phyloP scores from a whole-genome alignment of 169 alveolate species.

The Cryptosporidium meleagridis region DNA sequence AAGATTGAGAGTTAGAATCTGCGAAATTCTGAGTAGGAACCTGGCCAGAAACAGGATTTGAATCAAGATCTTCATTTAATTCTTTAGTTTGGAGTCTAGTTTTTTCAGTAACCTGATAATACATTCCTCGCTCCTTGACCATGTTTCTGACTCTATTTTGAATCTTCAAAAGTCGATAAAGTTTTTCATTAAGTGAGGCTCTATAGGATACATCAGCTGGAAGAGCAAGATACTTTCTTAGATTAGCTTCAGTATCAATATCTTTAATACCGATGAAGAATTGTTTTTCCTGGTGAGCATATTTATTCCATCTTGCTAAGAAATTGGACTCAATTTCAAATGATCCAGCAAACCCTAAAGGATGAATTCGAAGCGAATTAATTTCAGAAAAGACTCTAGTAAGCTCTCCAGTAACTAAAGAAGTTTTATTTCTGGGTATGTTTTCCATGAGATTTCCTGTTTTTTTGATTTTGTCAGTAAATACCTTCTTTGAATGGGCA shows the following conservation, averaged over 20 bases:
- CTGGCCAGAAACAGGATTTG: not conserved
- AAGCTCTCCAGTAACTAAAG: not conserved
- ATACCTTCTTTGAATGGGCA: constrained; percentile 26
- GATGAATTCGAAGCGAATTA: constrained; percentile 41
- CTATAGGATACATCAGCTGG: constrained; percentile 57
- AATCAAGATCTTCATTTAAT: not conserved
- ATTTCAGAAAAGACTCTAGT: constrained; percentile 16
- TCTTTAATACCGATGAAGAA: not conserved
- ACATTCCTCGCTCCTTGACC: constrained; percentile 13
- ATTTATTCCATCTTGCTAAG: constrained; percentile 12
- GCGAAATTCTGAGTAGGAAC: not conserved
- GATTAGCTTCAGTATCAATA: not conserved
- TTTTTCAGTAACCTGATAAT: not conserved
- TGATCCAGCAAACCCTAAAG: constrained; percentile 22
- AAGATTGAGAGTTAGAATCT: not conserved
- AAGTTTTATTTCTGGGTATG: not conserved
- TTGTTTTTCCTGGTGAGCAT: not conserved
- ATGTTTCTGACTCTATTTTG: constrained; percentile 22
- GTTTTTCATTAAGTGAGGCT: constrained; percentile 7
- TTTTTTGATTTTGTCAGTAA: constrained; percentile 2
- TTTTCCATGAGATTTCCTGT: constrained; percentile 4
- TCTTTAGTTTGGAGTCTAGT: not conserved
- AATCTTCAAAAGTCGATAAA: not conserved
- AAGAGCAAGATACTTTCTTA: constrained; percentile 30
- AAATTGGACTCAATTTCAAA: not conserved